Conservation (phyloP, 2,329 filamentous ascomycete genomes). For the Metarhizium anisopliae region DNA sequence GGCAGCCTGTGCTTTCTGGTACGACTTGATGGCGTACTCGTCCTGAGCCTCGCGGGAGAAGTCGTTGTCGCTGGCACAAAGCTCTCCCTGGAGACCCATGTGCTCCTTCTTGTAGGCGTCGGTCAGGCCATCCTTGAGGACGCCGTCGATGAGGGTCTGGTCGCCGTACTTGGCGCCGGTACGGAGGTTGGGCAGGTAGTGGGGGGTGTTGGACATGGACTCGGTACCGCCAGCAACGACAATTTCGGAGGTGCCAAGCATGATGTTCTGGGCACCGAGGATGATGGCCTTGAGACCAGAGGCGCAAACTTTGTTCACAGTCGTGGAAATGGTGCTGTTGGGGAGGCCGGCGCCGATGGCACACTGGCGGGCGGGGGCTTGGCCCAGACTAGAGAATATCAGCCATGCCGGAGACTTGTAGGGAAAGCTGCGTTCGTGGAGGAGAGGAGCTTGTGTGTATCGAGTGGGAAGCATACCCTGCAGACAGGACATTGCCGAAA, state of each 20-base stretch:
- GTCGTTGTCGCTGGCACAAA: constrained; percentile 77
- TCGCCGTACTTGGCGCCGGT: constrained; percentile 90
- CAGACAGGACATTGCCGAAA: constrained; percentile 96
- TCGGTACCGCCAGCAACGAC: constrained; percentile 92
- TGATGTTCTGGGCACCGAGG: constrained; percentile 91
- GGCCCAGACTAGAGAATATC: constrained; percentile 59
- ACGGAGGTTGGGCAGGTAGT: constrained; percentile 86
- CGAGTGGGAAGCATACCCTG: constrained; percentile 55
- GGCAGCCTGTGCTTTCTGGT: constrained; percentile 86
- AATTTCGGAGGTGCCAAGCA: constrained; percentile 87
- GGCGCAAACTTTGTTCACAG: constrained; percentile 98
- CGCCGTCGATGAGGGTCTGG: constrained; percentile 78
- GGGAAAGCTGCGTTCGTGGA: not conserved
- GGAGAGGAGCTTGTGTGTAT: not conserved
- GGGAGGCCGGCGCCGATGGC: constrained; percentile 81
- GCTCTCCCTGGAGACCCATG: constrained; percentile 90
- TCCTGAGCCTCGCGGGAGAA: constrained; percentile 83
- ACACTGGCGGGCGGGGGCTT: constrained; percentile 93
- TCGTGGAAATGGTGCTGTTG: constrained; percentile 74
- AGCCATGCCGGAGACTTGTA: not conserved
- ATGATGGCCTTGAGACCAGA: constrained; percentile 92
- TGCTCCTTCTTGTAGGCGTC: constrained; percentile 95
- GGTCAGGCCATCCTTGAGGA: constrained; percentile 89
- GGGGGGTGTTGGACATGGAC: constrained; percentile 96
- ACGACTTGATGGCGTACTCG: constrained; percentile 89